A percentile compares a stretch with the other conserved stretches of the same genome.
Evolutionary conservation across 306 rosid genomes (phyloP).

Genomic region (Trifolium dubium): DNA sequence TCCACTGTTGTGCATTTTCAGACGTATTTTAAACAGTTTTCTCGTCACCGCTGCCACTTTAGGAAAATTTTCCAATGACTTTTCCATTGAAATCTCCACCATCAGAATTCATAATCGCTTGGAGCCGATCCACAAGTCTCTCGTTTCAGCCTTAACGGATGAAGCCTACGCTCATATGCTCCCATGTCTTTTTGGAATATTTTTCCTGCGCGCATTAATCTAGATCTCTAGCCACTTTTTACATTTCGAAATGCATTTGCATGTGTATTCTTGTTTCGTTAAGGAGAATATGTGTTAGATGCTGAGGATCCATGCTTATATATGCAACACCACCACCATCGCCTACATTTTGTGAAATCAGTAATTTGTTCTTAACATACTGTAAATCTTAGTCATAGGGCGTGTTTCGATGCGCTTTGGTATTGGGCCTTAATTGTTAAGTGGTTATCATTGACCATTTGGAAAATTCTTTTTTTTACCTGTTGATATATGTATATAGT

Average conservation of each 20-base stretch:
- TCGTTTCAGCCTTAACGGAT: neutral
- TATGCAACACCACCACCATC: neutral
- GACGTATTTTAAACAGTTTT: neutral
- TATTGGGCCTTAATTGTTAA: neutral
- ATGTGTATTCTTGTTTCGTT: neutral
- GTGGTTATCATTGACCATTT: neutral
- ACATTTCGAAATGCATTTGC: neutral
- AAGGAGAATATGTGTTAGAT: constrained; percentile 3
- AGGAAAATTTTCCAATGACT: neutral
- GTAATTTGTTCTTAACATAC: constrained; percentile 2
- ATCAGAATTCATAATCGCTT: neutral
- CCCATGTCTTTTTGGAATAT: neutral
- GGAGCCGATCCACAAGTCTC: neutral
- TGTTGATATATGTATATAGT: constrained; percentile 10
- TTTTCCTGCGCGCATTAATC: neutral
- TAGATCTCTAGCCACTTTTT: constrained; percentile 6
- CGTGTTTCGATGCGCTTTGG: constrained; percentile 3
- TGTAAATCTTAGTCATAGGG: constrained; percentile 6
- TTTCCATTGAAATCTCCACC: neutral
- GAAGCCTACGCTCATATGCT: neutral
- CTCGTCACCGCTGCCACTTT: neutral
- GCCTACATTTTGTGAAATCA: constrained; percentile 23
- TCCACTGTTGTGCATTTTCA: neutral
- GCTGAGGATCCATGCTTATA: constrained; percentile 1
- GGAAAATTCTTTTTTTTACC: neutral